Conservation (phyloP, 2,329 filamentous ascomycete genomes). For the Emergomyces africanus region DNA sequence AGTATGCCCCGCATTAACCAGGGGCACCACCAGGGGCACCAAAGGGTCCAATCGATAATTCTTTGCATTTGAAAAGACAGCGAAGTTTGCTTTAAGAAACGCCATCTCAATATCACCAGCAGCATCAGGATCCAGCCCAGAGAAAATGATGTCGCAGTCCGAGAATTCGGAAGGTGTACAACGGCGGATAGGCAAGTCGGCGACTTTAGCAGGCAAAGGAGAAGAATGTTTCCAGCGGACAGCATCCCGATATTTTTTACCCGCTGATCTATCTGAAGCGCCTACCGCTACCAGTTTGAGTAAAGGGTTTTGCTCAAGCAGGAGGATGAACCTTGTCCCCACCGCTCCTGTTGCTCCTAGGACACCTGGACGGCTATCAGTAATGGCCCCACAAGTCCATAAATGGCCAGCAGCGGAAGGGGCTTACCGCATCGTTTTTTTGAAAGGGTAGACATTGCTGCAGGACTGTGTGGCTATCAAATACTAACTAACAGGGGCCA, state of each 20-base stretch:
- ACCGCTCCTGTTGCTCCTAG: slow-evolving; percentile 89
- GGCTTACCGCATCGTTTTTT: slow-evolving; percentile 1
- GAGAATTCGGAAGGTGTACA: slow-evolving; percentile 71
- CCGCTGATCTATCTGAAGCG: slow-evolving; percentile 75
- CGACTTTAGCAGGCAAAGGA: slow-evolving; percentile 64
- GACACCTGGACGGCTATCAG: slow-evolving; percentile 41
- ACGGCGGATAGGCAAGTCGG: slow-evolving; percentile 70
- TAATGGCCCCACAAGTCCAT: not conserved
- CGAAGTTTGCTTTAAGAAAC: slow-evolving; percentile 75
- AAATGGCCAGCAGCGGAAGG: not conserved
- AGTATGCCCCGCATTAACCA: slow-evolving; percentile 81
- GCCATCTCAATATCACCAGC: slow-evolving; percentile 92
- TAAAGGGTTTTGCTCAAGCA: slow-evolving; percentile 76
- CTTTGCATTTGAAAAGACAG: slow-evolving; percentile 95
- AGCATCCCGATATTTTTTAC: slow-evolving; percentile 90
- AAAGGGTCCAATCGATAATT: slow-evolving; percentile 80
- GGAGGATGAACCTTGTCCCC: slow-evolving; percentile 86
- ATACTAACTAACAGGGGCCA: not conserved
- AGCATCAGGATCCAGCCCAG: slow-evolving; percentile 81
- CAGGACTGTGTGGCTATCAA: not conserved
- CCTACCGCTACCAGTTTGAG: slow-evolving; percentile 81
- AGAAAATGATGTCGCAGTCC: slow-evolving; percentile 90
- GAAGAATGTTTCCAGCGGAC: slow-evolving; percentile 64
- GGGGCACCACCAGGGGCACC: slow-evolving; percentile 82
- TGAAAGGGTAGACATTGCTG: not conserved